Evolutionary conservation across 2,329 filamentous ascomycete species (phyloP), one percentile per base, ranked within the genome.

Genomic region (Geoglossum cookeanum): DNA sequence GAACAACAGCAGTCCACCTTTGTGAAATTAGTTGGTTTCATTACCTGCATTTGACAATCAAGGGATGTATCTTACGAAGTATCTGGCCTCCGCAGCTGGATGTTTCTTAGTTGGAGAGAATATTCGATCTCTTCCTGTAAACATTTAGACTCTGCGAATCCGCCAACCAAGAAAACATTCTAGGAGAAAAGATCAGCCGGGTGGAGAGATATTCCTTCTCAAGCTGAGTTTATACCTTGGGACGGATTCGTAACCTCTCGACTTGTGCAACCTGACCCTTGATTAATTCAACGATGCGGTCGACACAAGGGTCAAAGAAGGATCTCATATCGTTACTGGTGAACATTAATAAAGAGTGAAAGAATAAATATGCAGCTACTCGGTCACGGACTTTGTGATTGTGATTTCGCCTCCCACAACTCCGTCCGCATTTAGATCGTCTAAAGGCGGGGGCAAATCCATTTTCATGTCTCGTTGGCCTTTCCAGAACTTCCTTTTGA

Each of bases 301-400:
- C 58, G 13, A 64, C 59, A 55, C 61, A 65, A 27, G 56, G 55
- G 35, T 65, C 61, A 47, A 66, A 65, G 47, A 66, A 65, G 2
- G 32, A 27, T 27, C 59, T 59, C 63, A 66, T 65, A 3, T 62
- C 57, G 11, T 58, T 52, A 39, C 62, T 64, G 4, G n/a, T 45
- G n/a, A 22, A 45, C n/a, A 22, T 45, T 45, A 45, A 4, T 45
- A 45, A 45, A 17, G 42, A 45, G 13, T 22, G 42, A 13, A 45
- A 22, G 42, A 45, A 45, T 45, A 13, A 6, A 22, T 45, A 45
- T 17, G 42, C 22, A 22, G 22, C 22, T 22, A 22, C 22, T 22
- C 13, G 42, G 42, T 22, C 42, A 45, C 42, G 42, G 4, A 45
- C 42, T 45, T 22, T 45, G 42, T 45, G 39, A 62, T 61, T 4